Evolutionary conservation across 352 stramenopile genomes (phyloP).

Genomic region (Phytophthora macrochlamydospora): DNA sequence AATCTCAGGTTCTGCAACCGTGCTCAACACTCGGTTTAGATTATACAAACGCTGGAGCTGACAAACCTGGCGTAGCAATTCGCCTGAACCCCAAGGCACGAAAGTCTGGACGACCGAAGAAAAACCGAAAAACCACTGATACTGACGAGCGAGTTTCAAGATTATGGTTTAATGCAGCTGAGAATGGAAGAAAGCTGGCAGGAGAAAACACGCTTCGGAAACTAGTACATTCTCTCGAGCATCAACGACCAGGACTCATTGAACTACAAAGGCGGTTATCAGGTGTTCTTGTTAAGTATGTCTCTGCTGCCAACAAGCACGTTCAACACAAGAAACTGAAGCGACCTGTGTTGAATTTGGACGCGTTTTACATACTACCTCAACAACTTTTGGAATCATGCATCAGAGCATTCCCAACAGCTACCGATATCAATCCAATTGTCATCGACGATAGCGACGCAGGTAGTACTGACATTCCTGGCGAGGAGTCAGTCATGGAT

Average conservation of each 20-base stretch:
- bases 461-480: no score
- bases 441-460: no score
- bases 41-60: not conserved
- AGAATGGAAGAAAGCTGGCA: not conserved
- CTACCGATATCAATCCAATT: not conserved
- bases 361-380: not conserved
- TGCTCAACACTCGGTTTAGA: no score
- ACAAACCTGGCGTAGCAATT: not conserved
- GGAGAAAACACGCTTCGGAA: not conserved
- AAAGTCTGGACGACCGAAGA: not conserved
- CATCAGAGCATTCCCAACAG: not conserved
- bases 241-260: not conserved
- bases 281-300: not conserved
- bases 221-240: not conserved
- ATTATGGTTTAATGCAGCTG: not conserved
- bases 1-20: no score
- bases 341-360: conserved; percentile 6
- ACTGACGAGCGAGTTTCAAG: not conserved
- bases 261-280: not conserved
- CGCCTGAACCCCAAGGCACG: not conserved
- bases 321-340: conserved; percentile 2
- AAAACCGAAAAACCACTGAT: not conserved
- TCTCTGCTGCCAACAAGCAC: not conserved
- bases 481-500: no score
- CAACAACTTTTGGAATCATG: not conserved